Evolutionary conservation across 2,329 filamentous ascomycete species (phyloP).

Genomic region (Cladorrhinum sp.): DNA sequence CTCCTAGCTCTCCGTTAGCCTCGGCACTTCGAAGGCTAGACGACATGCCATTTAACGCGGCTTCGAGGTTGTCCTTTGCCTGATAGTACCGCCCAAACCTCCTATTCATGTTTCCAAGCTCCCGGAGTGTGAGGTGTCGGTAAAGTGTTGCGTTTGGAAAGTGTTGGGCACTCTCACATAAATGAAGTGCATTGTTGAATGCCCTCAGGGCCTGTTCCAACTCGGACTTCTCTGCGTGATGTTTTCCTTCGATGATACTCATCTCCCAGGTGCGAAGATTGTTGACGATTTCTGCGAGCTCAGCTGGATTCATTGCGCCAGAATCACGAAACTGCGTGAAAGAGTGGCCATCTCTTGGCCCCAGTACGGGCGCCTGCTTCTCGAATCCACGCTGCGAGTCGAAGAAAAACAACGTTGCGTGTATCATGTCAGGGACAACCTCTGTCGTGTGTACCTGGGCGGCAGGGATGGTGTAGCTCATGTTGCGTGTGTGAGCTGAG

Average conservation of each 20-base stretch:
- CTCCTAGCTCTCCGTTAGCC: conserved; percentile 33
- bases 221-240: conserved; percentile 18
- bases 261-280: conserved; percentile 22
- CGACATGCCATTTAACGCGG: conserved; percentile 15
- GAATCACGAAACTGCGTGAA: conserved; percentile 27
- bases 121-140: conserved; percentile 24
- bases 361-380: conserved; percentile 32
- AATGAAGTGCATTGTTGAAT: conserved; percentile 27
- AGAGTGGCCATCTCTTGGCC: conserved; percentile 28
- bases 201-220: conserved; percentile 26
- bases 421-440: conserved; percentile 30
- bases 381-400: conserved; percentile 34
- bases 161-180: conserved; percentile 19
- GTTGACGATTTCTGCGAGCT: conserved; percentile 25
- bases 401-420: conserved; percentile 38
- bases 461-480: conserved; percentile 32
- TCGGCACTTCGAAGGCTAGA: conserved; percentile 21
- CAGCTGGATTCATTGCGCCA: conserved; percentile 19
- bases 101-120: conserved; percentile 31
- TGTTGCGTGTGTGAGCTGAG: conserved; percentile 21
- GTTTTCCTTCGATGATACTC: conserved; percentile 19
- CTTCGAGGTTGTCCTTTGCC: conserved; percentile 27
- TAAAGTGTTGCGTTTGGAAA: conserved; percentile 14
- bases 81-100: conserved; percentile 31
- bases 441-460: conserved; percentile 31